Base-by-base conservation (phyloP, 148 eudicot species). In the Spergularia marina region DNA sequence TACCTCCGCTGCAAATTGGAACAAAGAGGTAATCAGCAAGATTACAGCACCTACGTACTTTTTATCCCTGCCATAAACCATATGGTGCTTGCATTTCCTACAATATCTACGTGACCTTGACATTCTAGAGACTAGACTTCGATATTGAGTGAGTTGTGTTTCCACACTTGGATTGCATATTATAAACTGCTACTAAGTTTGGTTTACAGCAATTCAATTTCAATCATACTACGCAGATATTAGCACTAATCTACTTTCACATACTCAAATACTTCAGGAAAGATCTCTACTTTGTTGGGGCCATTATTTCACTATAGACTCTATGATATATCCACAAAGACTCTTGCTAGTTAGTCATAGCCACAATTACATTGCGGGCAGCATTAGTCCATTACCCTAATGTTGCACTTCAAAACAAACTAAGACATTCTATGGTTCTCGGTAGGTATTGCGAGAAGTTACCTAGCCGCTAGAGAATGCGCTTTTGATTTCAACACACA, bases 1-100 rank as follows among this genome's bases (percentile, higher is more conserved):
- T 70, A 16, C 73, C 73, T 49, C 84, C 83, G 34, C 93, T 80
- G 57, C 78, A 55, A 65, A 30, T 51, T 5, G 18, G 53, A 34
- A 70, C n/a, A 17, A 36, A 30, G 49, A 1, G 7, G 60, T 21
- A 49, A 52, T 70, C 20, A 70, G 61, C 41, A 53, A 25, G 13
- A 25, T 70, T 53, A 53, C 12, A 34, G 10, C 47, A 41, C 73
- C 44, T 53, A 53, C 47, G 25, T 51, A 52, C 12, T 68, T 49
- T 51, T 13, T 56, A 67, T 44, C 25, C 25, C 53, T 25, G 36
- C 34, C 5, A 34, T 30, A 40, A 40, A 34, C 36, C 68, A 64
- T 39, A 64, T 34, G 68, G 68, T 36, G 20, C 68, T 49, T 20
- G 14, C 39, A 8, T 40, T 65, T 49, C 17, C 12, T 39, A 65